Evolutionary conservation across 306 rosid species (phyloP), one percentile per base, ranked within the genome.

Genomic region (Fragaria nilgerrensis): DNA sequence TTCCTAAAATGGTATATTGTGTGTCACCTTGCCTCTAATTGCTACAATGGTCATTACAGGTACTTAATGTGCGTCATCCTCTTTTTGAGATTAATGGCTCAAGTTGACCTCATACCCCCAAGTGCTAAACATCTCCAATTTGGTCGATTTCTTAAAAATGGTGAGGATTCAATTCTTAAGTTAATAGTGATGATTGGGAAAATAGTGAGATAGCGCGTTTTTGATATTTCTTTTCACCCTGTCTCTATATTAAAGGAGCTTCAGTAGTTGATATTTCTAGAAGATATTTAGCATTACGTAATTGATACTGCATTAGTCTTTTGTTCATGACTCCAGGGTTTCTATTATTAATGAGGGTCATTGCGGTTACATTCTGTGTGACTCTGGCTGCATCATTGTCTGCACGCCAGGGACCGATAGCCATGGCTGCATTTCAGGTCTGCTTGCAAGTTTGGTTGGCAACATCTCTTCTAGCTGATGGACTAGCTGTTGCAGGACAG

Each of bases 391-490:
- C 97, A 34, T 94, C 98, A 8, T 79, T 94, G 82, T 93, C 98
- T 73, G 98, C 98, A 70, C 90, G 95, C 20, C 87, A 84, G 53
- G 98, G 98, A 68, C 1, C 98, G 19, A 92, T 92, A 58, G 85
- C 93, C 48, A 94, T 94, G 98, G 98, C 98, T 34, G 98, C 98
- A 68, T 94, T 92, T 86, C 98, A 94, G 83, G 93, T 94, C 68
- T 94, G 97, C 83, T 84, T 94, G 83, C 98, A 94, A 84, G 82
- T 94, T 85, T 94, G 98, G 98, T 75, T 94, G 89, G 89, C 98
- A 59, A 88, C 88, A 56, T 94, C 98, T 61, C 96, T 94, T 85
- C 93, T 94, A 49, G 95, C 98, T 1, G 98, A 94, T 69, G 98
- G 98, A 77, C 85, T 94, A 14, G 98, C 98, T 32, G 97, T 94